phyloP scores from a whole-genome alignment of 345 rosid species.

The Lepidium sativum region DNA sequence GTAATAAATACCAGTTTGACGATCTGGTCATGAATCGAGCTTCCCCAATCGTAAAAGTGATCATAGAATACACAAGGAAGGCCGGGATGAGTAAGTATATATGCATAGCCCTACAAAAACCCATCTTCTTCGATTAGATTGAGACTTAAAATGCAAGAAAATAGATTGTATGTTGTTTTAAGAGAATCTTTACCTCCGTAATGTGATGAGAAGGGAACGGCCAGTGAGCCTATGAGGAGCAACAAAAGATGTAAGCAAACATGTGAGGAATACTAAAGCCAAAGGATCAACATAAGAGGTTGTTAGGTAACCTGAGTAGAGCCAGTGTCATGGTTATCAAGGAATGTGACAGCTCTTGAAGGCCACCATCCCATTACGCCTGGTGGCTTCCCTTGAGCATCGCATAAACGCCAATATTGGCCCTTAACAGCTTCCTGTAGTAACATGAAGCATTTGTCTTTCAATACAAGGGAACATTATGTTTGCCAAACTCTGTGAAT shows the following conservation, averaged over 20 bases:
- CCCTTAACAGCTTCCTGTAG: conserved; percentile 83
- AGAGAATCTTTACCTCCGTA: conserved; percentile 56
- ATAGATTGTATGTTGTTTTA: not conserved
- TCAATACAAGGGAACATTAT: not conserved
- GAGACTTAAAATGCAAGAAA: not conserved
- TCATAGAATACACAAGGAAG: conserved; percentile 83
- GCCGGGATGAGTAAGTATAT: conserved; percentile 84
- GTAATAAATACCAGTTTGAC: conserved; percentile 50
- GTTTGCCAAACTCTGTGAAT: not conserved
- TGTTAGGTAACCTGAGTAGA: conserved; percentile 61
- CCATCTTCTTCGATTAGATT: not conserved
- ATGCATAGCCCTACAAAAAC: conserved; percentile 64
- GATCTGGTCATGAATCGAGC: conserved; percentile 58
- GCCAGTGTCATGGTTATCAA: conserved; percentile 93
- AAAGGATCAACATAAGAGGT: not conserved
- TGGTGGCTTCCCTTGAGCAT: conserved; percentile 80
- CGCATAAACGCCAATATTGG: conserved; percentile 78
- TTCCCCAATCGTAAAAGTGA: conserved; percentile 75
- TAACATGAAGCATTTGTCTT: not conserved
- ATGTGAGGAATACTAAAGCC: not conserved
- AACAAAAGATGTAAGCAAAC: not conserved
- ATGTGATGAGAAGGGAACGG: conserved; percentile 72
- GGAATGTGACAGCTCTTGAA: conserved; percentile 78
- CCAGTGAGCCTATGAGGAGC: conserved; percentile 70
- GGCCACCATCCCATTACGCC: conserved; percentile 98